Percentiles rank a stretch among this genome's conserved stretches.
phyloP scores from a whole-genome alignment of 176 grass and related monocot species.

The Panicum miliaceum region DNA sequence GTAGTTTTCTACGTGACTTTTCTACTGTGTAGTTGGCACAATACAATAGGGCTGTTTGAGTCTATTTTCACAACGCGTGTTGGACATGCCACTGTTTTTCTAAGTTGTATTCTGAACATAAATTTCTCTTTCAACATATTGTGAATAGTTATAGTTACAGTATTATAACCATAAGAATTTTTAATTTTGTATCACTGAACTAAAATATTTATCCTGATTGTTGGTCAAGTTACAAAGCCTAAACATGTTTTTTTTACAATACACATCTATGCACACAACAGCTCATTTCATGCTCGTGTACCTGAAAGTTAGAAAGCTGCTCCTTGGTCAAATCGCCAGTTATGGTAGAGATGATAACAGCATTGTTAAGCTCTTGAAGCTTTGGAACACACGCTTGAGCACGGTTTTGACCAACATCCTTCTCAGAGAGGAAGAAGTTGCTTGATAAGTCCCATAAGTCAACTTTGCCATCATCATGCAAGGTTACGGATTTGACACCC shows the following conservation, averaged over 20 bases:
- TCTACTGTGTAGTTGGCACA: conserved; percentile 1
- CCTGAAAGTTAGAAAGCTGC: conserved; percentile 78
- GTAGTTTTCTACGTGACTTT: neutral
- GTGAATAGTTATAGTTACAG: neutral
- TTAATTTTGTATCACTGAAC: neutral
- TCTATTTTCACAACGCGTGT: neutral
- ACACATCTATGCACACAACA: neutral
- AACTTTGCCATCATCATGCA: conserved; percentile 72
- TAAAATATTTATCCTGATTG: neutral
- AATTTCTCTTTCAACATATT: neutral
- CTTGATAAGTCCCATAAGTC: conserved; percentile 87
- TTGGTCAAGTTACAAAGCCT: neutral
- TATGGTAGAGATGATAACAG: conserved; percentile 66
- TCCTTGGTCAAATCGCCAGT: conserved; percentile 64
- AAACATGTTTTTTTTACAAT: neutral
- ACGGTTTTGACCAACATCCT: conserved; percentile 70
- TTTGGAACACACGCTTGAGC: conserved; percentile 64
- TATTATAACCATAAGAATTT: neutral
- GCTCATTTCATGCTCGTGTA: conserved; percentile 33
- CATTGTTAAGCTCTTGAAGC: conserved; percentile 89
- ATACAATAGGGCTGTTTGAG: neutral
- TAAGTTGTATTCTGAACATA: neutral
- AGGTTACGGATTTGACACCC: conserved; percentile 80
- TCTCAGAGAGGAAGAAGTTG: conserved; percentile 86
- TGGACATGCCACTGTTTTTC: neutral